Conservation (phyloP, 2,329 filamentous ascomycete species). For the Zymoseptoria pseudotritici region DNA sequence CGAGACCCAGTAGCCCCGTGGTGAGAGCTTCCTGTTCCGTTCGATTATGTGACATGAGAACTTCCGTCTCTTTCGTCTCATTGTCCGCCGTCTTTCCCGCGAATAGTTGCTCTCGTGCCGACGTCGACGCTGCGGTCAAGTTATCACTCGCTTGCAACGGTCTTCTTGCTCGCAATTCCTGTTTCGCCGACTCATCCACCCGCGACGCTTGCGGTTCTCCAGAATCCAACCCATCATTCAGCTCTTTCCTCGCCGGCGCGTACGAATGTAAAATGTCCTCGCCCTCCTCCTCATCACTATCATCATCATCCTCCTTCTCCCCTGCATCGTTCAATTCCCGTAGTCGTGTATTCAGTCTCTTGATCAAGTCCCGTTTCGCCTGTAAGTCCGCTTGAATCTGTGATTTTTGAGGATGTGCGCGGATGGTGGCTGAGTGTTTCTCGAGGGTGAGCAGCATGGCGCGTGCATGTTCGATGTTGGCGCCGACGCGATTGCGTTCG, state of each 20-base stretch:
- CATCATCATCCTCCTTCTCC: constrained; percentile 31
- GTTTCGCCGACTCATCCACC: constrained; percentile 5
- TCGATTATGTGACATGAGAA: constrained; percentile 67
- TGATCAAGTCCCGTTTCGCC: constrained; percentile 58
- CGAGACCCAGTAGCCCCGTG: constrained; percentile 71
- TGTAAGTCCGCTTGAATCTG: constrained; percentile 58
- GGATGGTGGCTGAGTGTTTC: constrained; percentile 56
- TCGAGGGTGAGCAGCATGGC: constrained; percentile 62
- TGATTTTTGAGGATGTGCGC: constrained; percentile 51
- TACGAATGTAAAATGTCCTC: constrained; percentile 37
- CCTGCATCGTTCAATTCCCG: constrained; percentile 59
- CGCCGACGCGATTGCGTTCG: constrained; percentile 54
- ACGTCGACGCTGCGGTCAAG: constrained; percentile 24
- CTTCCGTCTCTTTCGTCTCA: constrained; percentile 44
- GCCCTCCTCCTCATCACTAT: constrained; percentile 33
- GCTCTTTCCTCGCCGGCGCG: constrained; percentile 33
- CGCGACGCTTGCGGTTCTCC: constrained; percentile 12
- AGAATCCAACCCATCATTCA: constrained; percentile 22
- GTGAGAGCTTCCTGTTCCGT: constrained; percentile 78
- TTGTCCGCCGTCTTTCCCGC: constrained; percentile 12
- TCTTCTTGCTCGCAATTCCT: constrained; percentile 22
- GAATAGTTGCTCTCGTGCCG: constrained; percentile 34
- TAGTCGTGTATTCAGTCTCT: constrained; percentile 58
- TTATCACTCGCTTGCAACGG: constrained; percentile 20
- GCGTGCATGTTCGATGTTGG: constrained; percentile 65